phyloP scores from a whole-genome alignment of 345 rosid species.

The Abelmoschus esculentus region DNA sequence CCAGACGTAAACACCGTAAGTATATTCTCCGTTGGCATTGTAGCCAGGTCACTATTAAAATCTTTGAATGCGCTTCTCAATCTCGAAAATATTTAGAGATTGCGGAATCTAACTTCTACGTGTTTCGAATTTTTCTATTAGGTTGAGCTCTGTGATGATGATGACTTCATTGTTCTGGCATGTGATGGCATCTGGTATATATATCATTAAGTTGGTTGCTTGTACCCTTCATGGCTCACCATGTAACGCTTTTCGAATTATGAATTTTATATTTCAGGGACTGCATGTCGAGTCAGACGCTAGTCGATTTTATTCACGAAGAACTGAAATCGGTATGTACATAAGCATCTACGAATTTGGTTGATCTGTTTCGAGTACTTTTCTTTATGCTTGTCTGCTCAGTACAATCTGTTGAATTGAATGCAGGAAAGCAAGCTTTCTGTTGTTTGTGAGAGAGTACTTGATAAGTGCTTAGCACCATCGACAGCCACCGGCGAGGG shows the following conservation, averaged over 20 bases:
- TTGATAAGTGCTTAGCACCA: conserved; percentile 87
- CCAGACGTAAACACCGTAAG: conserved; percentile 75
- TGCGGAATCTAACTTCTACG: background rate
- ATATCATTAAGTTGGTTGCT: background rate
- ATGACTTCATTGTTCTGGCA: conserved; percentile 86
- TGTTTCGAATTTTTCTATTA: conserved; percentile 16
- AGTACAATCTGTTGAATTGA: background rate
- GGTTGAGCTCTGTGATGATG: conserved; percentile 95
- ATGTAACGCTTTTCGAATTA: background rate
- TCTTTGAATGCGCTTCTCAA: background rate
- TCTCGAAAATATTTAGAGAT: background rate
- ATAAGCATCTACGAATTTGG: background rate
- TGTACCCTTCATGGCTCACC: too few relatives aligned
- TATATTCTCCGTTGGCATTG: background rate
- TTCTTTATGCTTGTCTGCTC: background rate
- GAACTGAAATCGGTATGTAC: conserved; percentile 52
- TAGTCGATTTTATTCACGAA: conserved; percentile 84
- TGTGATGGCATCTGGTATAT: conserved; percentile 94
- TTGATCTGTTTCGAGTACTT: background rate
- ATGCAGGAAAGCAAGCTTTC: conserved; percentile 90
- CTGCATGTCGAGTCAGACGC: conserved; percentile 93
- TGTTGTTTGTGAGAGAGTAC: conserved; percentile 64
- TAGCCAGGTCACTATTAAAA: background rate
- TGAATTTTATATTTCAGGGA: background rate
- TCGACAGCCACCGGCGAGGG: conserved; percentile 80